These are phyloP conservation scores for Solanum chiquidenum DNA, from an alignment of 257 asterid genomes.

Conservation along the genomic window DNA sequence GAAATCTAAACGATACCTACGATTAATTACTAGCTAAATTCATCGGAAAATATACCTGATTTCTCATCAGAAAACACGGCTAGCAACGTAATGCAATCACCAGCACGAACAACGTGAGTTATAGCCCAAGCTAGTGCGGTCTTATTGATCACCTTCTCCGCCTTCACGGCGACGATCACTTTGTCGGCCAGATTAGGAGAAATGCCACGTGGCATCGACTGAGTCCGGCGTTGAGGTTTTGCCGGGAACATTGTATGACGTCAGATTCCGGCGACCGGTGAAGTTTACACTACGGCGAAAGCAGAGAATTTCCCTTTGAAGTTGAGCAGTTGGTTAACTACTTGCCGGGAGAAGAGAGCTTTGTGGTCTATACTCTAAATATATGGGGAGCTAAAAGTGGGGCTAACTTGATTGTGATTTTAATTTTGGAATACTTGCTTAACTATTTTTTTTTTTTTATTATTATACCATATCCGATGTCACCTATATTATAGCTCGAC, in stretches of 20 bases:
- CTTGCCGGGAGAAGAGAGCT: background rate
- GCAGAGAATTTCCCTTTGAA: background rate
- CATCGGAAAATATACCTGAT: slow-evolving; percentile 13
- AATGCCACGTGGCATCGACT: slow-evolving; percentile 12
- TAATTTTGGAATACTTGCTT: background rate
- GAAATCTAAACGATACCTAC: background rate
- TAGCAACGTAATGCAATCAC: slow-evolving; percentile 62
- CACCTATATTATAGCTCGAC: background rate
- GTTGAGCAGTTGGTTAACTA: slow-evolving; percentile 2
- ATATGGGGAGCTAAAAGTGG: background rate
- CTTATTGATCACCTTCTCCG: slow-evolving; percentile 55
- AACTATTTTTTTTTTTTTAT: background rate
- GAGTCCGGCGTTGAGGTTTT: slow-evolving; percentile 6
- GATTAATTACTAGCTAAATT: background rate
- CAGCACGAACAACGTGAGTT: slow-evolving; percentile 63
- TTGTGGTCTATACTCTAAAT: background rate
- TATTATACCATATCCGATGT: too few species aligned
- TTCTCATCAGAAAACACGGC: slow-evolving; percentile 39
- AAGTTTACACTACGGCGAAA: background rate
- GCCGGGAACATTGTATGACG: slow-evolving; percentile 45
- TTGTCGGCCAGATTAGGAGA: slow-evolving; percentile 15
- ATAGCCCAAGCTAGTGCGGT: slow-evolving; percentile 76
- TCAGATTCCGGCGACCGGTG: slow-evolving; percentile 1
- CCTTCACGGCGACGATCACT: slow-evolving; percentile 78
- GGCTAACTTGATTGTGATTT: background rate